Conservation (phyloP, 495 filamentous ascomycete species). For the Hypomontagnella submonticulosa region DNA sequence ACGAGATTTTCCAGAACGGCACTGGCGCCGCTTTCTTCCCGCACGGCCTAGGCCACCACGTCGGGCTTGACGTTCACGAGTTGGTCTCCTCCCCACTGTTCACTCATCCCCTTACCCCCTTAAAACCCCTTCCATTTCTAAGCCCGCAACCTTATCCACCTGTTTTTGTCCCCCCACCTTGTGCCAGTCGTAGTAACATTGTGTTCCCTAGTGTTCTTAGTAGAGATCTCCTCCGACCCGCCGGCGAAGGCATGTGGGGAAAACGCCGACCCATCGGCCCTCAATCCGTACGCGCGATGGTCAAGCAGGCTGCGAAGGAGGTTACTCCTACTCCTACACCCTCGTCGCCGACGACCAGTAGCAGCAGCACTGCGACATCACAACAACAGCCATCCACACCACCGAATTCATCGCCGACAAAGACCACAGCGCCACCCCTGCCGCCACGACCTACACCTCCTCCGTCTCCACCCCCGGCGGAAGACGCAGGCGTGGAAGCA, state of each 20-base stretch:
- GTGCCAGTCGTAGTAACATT: conserved; percentile 17
- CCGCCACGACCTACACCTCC: conserved; percentile 23
- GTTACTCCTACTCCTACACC: conserved; percentile 13
- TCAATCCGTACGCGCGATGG: conserved; percentile 47
- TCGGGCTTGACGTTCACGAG: conserved; percentile 93
- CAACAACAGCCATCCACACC: conserved; percentile 10
- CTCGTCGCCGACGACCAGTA: conserved; percentile 9
- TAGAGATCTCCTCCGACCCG: conserved; percentile 46
- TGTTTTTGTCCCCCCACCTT: not conserved
- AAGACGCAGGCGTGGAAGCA: not conserved
- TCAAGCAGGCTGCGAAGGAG: conserved; percentile 44
- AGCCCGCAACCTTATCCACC: conserved; percentile 6
- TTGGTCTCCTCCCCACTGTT: conserved; percentile 32
- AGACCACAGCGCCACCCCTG: conserved; percentile 3
- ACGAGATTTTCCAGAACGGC: conserved; percentile 74
- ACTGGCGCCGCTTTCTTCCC: conserved; percentile 86
- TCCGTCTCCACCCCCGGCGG: not conserved
- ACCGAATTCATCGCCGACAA: conserved; percentile 4
- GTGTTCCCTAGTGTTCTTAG: conserved; percentile 43
- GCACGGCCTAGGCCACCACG: conserved; percentile 88
- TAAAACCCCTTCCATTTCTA: conserved; percentile 26
- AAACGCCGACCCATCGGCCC: conserved; percentile 47
- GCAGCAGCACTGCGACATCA: conserved; percentile 2
- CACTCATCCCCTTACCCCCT: conserved; percentile 4
- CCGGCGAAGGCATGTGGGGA: conserved; percentile 48